These are phyloP conservation scores for Fraxinus velutina DNA, from an alignment of 305 asterid species.

Conservation along the genomic window DNA sequence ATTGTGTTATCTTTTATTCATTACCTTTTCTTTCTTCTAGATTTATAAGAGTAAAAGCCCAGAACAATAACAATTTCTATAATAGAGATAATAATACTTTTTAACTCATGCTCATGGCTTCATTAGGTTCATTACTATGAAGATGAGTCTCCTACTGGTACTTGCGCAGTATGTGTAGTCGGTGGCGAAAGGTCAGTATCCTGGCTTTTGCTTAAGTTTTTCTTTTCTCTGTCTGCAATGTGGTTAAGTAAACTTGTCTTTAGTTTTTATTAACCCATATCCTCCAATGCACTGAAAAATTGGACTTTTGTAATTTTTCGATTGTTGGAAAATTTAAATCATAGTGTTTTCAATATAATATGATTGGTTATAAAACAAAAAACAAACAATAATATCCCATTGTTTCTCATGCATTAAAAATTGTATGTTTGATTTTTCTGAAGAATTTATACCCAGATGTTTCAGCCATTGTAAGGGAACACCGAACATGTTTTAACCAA, in stretches of 20 bases:
- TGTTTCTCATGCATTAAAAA: background rate
- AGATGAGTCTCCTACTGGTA: conserved; percentile 84
- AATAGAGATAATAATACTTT: background rate
- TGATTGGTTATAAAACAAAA: background rate
- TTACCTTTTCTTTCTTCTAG: conserved; percentile 2
- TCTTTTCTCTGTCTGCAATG: background rate
- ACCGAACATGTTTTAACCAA: background rate
- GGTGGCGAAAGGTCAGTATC: conserved; percentile 79
- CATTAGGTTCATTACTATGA: conserved; percentile 79
- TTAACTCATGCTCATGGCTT: background rate
- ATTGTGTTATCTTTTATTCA: background rate
- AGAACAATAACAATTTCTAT: background rate
- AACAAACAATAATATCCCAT: background rate
- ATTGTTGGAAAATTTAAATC: background rate
- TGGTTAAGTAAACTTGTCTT: background rate
- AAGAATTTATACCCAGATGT: background rate
- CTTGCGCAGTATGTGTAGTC: conserved; percentile 85
- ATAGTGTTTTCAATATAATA: background rate
- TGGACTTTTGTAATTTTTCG: background rate
- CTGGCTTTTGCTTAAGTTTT: background rate
- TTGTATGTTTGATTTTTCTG: background rate
- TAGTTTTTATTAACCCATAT: background rate
- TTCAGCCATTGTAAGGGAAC: background rate
- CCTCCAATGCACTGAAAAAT: background rate
- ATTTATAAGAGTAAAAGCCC: background rate